Evolutionary conservation across 192 early-diverging fungal genomes (phyloP).

Genomic region (Umbelopsis isabellina): DNA sequence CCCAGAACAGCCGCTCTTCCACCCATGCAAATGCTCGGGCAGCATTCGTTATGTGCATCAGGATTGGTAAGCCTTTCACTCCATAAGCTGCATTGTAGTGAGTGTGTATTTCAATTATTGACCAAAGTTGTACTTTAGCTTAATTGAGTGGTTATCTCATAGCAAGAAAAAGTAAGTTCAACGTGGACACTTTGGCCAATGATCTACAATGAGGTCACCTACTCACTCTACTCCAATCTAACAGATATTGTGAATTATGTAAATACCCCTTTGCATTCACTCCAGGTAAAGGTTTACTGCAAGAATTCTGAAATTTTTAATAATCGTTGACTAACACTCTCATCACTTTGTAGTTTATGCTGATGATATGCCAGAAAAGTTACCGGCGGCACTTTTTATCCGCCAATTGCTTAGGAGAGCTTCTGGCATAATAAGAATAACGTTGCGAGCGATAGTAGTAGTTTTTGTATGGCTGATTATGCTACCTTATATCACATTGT

Average conservation of each 20-base stretch:
- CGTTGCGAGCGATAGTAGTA: constrained; percentile 67
- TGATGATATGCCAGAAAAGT: constrained; percentile 73
- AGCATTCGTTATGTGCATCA: constrained; percentile 95
- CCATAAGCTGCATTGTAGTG: neutral
- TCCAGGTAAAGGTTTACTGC: constrained; percentile 45
- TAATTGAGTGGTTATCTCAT: constrained; percentile 85
- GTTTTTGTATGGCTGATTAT: constrained; percentile 75
- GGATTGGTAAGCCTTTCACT: constrained; percentile 61
- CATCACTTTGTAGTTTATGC: constrained; percentile 55
- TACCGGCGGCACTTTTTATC: constrained; percentile 64
- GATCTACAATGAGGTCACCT: neutral
- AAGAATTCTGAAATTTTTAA: neutral
- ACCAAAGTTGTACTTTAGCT: constrained; percentile 38
- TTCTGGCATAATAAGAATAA: constrained; percentile 38
- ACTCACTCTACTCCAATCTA: neutral
- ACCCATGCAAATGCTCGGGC: constrained; percentile 97
- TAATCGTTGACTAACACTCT: neutral
- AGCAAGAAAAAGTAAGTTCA: constrained; percentile 70
- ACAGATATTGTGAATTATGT: constrained; percentile 89
- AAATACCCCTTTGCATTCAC: constrained; percentile 85
- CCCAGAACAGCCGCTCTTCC: constrained; percentile 81
- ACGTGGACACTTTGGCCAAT: neutral
- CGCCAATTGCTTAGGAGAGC: constrained; percentile 53
- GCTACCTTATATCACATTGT: constrained; percentile 84
- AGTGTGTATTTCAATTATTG: neutral